Conservation (phyloP, 1,139 yeast genomes). For the Martiniozyma asiatica region DNA sequence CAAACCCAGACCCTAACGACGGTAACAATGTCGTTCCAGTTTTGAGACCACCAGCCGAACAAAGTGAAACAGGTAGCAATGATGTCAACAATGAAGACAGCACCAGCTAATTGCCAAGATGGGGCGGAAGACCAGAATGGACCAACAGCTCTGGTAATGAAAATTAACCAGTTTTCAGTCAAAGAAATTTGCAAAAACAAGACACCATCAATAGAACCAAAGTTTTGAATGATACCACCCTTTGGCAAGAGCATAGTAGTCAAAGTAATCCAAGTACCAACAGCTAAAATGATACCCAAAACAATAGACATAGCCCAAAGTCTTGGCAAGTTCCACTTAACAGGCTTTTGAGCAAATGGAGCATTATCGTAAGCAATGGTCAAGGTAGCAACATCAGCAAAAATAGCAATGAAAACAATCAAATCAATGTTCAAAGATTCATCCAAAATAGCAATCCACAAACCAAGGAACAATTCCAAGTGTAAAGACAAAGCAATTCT, state of each 20-base stretch:
- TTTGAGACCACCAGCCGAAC: slow-evolving; percentile 98
- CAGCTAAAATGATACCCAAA: slow-evolving; percentile 70
- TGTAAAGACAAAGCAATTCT: slow-evolving; percentile 90
- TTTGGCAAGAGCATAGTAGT: slow-evolving; percentile 78
- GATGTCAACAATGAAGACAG: slow-evolving; percentile 78
- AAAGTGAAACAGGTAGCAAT: slow-evolving; percentile 82
- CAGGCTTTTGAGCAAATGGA: slow-evolving; percentile 94
- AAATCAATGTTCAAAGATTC: slow-evolving; percentile 72
- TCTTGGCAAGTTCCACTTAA: slow-evolving; percentile 97
- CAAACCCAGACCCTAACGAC: slow-evolving; percentile 89
- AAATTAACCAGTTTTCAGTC: slow-evolving; percentile 94
- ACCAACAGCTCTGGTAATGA: slow-evolving; percentile 91
- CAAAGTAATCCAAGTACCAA: slow-evolving; percentile 88
- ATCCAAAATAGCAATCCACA: slow-evolving; percentile 89
- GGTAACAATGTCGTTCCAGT: slow-evolving; percentile 93
- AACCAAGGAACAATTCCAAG: slow-evolving; percentile 84
- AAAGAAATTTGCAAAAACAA: slow-evolving; percentile 84
- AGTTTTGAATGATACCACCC: slow-evolving; percentile 91
- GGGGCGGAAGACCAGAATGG: slow-evolving; percentile 90
- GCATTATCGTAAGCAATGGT: slow-evolving; percentile 96
- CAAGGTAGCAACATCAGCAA: slow-evolving; percentile 91
- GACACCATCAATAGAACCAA: slow-evolving; percentile 87
- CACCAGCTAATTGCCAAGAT: slow-evolving; percentile 93
- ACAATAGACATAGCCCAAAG: slow-evolving; percentile 91
- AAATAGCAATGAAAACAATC: slow-evolving; percentile 88